Base-by-base conservation (phyloP, 1,284 basidiomycete species). In the Malassezia psittaci region DNA sequence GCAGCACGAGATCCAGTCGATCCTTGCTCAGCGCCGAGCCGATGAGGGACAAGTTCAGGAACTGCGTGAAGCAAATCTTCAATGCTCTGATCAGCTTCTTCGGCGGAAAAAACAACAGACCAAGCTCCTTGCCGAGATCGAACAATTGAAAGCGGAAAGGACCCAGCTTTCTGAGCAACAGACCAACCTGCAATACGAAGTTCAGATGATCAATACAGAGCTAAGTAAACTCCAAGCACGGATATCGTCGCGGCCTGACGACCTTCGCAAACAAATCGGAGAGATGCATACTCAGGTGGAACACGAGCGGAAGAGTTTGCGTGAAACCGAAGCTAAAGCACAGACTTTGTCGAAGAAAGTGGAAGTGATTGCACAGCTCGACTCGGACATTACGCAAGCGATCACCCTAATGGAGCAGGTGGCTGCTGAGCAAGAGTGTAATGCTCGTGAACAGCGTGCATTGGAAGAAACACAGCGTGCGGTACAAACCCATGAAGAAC, bases 321-420 rank as follows among this genome's bases (percentile, higher is more conserved):
- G 83, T 67, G 86, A 89, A 50, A 88, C 89, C 71, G 76, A 86
- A 41, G 77, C 82, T 51, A 85, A 86, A 37, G 77, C 90, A 61
- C 52, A 59, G 21, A 64, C 64, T 48, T 62, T 66, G 48, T 52
- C 61, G 32, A 61, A 60, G 16, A 66, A 62, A 36, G 52, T 65
- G 33, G 64, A 67, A 24, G 62, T 57, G 21, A 49, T 67, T 6
- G 58, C 38, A 50, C 62, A 62, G 50, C 51, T 59, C 13, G 56
- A 59, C 13, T 9, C 13, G 0, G 66, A 66, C 43, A 48, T 68
- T 2, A 60, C 59, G 3, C 37, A 58, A 15, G 57, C 56, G 38
- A 56, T 65, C 52, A 60, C 60, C 24, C 60, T 56, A 0, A 63
- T 66, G 62, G 64, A 68, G 54, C 63, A 68, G 43, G 64, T 68